Conservation (phyloP, 208 protist genomes). For the Trypanosoma mega region DNA sequence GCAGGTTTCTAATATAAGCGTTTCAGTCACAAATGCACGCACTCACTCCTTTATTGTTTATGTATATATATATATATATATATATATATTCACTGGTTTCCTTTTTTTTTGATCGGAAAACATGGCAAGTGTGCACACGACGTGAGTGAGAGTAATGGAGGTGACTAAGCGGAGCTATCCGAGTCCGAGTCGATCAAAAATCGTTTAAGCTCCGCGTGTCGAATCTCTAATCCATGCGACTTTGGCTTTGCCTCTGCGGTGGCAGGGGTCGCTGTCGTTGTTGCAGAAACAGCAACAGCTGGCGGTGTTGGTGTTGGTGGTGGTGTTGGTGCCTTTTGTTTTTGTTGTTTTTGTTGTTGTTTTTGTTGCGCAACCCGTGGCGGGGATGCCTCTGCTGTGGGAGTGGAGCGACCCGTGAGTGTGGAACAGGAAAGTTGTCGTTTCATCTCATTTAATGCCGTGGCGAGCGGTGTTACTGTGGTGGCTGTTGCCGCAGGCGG, state of each 20-base stretch:
- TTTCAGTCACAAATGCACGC: no score
- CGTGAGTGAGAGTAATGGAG: no score
- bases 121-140: no score
- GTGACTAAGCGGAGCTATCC: constrained; percentile 34
- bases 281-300: background rate
- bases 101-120: no score
- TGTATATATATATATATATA: no score
- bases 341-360: background rate
- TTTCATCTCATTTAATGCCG: no score
- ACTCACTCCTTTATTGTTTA: no score
- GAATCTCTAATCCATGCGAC: constrained; percentile 20
- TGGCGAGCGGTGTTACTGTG: no score
- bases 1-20: no score
- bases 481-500: no score
- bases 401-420: background rate
- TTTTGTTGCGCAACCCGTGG: background rate
- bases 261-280: background rate
- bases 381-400: background rate
- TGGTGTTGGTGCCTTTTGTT: background rate
- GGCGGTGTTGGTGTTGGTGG: background rate
- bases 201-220: constrained; percentile 22
- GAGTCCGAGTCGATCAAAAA: constrained; percentile 74
- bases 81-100: no score
- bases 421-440: no score
- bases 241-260: background rate